Conservation (phyloP, 495 filamentous ascomycete genomes). For the Daldinia bambusicola region DNA sequence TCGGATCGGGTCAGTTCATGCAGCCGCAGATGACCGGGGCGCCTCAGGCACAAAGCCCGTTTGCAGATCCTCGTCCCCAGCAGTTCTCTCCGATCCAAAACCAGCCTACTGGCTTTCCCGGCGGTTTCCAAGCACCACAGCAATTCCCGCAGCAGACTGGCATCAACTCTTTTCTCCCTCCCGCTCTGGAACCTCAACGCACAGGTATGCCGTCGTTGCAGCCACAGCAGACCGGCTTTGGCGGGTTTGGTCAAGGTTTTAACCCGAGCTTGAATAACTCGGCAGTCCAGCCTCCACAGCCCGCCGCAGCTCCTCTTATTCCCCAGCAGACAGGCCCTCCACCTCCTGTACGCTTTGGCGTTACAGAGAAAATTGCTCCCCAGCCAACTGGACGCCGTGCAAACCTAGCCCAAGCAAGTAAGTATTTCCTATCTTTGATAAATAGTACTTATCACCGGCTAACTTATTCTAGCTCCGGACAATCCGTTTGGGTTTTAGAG, state of each 20-base stretch:
- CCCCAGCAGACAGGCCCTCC: slow-evolving; percentile 95
- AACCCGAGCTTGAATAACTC: slow-evolving; percentile 55
- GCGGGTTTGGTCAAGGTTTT: slow-evolving; percentile 62
- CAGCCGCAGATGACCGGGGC: slow-evolving; percentile 55
- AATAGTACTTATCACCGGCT: neutral
- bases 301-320: slow-evolving; percentile 62
- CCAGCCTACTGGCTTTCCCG: slow-evolving; percentile 75
- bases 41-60: slow-evolving; percentile 53
- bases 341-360: slow-evolving; percentile 89
- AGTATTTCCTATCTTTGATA: slow-evolving; percentile 55
- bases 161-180: slow-evolving; percentile 67
- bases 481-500: slow-evolving; percentile 91
- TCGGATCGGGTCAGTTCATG: slow-evolving; percentile 65
- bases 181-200: slow-evolving; percentile 64
- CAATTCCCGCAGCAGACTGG: slow-evolving; percentile 59
- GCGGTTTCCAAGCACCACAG: slow-evolving; percentile 57
- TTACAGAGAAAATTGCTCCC: slow-evolving; percentile 81
- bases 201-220: slow-evolving; percentile 58
- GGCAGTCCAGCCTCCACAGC: slow-evolving; percentile 61
- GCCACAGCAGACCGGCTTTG: slow-evolving; percentile 65
- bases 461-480: slow-evolving; percentile 71
- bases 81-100: slow-evolving; percentile 70
- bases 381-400: slow-evolving; percentile 92
- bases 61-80: slow-evolving; percentile 63
- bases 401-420: slow-evolving; percentile 94